phyloP scores from a whole-genome alignment of 2,329 filamentous ascomycete species.

The Elsinoe batatas region DNA sequence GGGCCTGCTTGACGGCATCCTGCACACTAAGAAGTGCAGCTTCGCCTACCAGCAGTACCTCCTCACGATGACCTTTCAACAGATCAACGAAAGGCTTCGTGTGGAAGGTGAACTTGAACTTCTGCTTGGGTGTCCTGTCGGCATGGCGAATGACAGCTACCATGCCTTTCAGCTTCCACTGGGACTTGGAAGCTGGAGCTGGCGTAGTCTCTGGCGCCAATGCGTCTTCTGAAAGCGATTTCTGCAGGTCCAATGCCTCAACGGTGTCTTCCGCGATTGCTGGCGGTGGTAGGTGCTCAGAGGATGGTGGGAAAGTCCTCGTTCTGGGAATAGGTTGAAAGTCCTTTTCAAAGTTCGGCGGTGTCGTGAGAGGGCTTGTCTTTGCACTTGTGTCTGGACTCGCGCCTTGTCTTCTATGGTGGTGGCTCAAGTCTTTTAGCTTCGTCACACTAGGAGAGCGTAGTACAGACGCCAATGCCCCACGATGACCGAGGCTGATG shows the following conservation, averaged over 20 bases:
- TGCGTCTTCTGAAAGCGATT: conserved; percentile 14
- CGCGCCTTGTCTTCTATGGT: conserved; percentile 32
- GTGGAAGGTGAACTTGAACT: conserved; percentile 99
- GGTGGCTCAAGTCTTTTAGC: conserved; percentile 34
- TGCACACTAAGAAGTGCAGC: conserved; percentile 81
- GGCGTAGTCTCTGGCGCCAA: conserved; percentile 27
- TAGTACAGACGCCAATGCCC: conserved; percentile 48
- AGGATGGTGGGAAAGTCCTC: conserved; percentile 19
- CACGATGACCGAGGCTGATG: conserved; percentile 29
- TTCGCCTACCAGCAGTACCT: conserved; percentile 88
- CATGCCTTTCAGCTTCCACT: conserved; percentile 97
- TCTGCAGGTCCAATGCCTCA: conserved; percentile 16
- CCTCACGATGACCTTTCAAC: conserved; percentile 89
- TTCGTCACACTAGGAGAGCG: conserved; percentile 57
- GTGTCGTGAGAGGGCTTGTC: conserved; percentile 34
- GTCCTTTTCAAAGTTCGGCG: conserved; percentile 32
- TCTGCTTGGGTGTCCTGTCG: conserved; percentile 95
- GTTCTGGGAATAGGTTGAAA: conserved; percentile 19
- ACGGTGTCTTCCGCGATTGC: conserved; percentile 17
- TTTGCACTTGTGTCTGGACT: conserved; percentile 37
- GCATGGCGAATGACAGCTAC: conserved; percentile 94
- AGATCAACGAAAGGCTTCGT: conserved; percentile 92
- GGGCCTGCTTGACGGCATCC: conserved; percentile 72
- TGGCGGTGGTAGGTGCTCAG: conserved; percentile 24
- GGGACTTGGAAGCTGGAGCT: conserved; percentile 62